Evolutionary conservation across 768 basidiomycete species (phyloP), one percentile per base, ranked within the genome.

Genomic region (Suillus luteus): DNA sequence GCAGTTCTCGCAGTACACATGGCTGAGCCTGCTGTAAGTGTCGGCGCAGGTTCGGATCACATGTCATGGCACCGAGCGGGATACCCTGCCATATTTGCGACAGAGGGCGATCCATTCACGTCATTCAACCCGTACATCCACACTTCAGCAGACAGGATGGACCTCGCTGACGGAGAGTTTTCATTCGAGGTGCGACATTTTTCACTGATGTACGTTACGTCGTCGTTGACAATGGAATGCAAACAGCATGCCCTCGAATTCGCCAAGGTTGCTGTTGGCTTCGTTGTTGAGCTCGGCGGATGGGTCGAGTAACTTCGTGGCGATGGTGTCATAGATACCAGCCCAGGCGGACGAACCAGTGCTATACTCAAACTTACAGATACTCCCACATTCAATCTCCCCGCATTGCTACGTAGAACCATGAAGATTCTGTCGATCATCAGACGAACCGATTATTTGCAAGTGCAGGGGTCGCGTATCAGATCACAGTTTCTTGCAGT

Each of bases 181-280:
- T 82, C 79, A 14, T 76, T 74, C 69, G 73, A 79, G 67, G 75
- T 72, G 38, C 33, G 52, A 33, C 31, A 51, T 37, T 40, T 15
- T 51, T 15, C 27, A 27, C 12, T 33, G 15, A 38, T 55, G 12
- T 35, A 12, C 4, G 41, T 9, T 43, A 14, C 15, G 27, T n/a
- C 3, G 22, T 38, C 14, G 38, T 40, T 57, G 22, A 38, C 14
- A 0, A 19, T 57, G 40, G 82, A 83, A 48, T 84, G 84, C 76
- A 79, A 76, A 62, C 72, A 72, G 60, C 84, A 87, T 69, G 83
- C 84, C 60, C 73, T 84, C 31, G 83, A 87, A 71, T 88, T 88
- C 68, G 82, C 84, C 27, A 87, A 87, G 73, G 76, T 88, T 22
- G 83, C 79, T 19, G 79, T 86, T 14, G 85, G 83, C 1, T 87